Percentiles rank a stretch among this genome's conserved stretches.
phyloP scores from a whole-genome alignment of 2,329 filamentous ascomycete species.

The Trichoderma sp. region DNA sequence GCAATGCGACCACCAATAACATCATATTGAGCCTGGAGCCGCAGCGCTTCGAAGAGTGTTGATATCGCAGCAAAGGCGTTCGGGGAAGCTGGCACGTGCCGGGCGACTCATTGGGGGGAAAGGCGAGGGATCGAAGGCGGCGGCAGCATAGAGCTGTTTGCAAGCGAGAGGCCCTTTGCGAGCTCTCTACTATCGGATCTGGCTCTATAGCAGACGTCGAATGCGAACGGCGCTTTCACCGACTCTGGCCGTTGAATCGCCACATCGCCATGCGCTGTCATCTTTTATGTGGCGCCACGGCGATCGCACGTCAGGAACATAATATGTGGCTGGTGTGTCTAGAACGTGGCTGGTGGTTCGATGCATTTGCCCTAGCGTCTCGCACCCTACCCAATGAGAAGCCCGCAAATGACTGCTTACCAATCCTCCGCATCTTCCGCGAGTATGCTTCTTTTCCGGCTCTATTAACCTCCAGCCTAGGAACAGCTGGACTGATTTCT shows the following conservation, averaged over 20 bases:
- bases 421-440: not conserved
- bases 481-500: not conserved
- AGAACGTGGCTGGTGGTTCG: not conserved
- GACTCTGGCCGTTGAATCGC: slow-evolving; percentile 7
- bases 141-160: slow-evolving; percentile 19
- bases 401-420: not conserved
- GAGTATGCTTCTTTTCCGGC: not conserved
- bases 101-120: slow-evolving; percentile 31
- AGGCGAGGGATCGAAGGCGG: not conserved
- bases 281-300: slow-evolving; percentile 24
- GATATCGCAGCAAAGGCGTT: slow-evolving; percentile 1
- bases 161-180: not conserved
- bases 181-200: not conserved
- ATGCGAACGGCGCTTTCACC: slow-evolving; percentile 13
- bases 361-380: not conserved
- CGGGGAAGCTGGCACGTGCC: slow-evolving; percentile 29
- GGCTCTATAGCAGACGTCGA: not conserved
- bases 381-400: not conserved
- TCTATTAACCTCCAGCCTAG: not conserved
- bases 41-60: slow-evolving; percentile 24
- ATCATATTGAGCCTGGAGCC: slow-evolving; percentile 33
- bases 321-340: slow-evolving; percentile 18
- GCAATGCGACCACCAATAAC: slow-evolving; percentile 31
- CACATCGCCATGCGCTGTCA: slow-evolving; percentile 19
- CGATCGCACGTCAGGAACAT: not conserved